Conservation (phyloP, 1,284 basidiomycete genomes). For the Sphaerobolus stellatus region DNA sequence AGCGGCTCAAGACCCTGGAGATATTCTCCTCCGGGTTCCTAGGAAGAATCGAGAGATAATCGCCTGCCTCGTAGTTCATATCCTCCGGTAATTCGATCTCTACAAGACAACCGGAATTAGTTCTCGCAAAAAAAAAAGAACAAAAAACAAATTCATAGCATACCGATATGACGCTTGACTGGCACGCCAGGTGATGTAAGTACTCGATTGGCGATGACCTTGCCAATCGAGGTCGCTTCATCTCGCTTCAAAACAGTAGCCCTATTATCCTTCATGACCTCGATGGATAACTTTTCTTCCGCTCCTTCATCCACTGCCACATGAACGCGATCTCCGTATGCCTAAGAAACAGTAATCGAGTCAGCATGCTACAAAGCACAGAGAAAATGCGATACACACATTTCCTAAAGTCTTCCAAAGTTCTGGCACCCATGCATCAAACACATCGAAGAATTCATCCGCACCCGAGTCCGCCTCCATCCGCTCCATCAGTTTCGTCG, state of each 20-base stretch:
- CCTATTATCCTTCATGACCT: constrained; percentile 35
- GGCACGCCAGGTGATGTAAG: constrained; percentile 40
- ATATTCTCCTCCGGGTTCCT: constrained; percentile 41
- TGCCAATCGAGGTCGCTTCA: constrained; percentile 38
- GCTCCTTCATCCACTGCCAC: constrained; percentile 21
- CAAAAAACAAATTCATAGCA: no score
- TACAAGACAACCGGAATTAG: constrained; percentile 15
- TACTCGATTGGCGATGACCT: constrained; percentile 40
- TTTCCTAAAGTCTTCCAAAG: constrained; percentile 41
- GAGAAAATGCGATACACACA: constrained; percentile 23
- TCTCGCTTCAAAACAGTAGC: constrained; percentile 39
- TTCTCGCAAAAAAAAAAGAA: background rate
- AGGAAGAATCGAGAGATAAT: constrained; percentile 49
- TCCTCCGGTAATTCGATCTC: constrained; percentile 46
- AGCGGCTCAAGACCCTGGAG: constrained; percentile 39
- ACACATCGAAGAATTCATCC: constrained; percentile 46
- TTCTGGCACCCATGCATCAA: constrained; percentile 44
- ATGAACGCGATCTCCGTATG: constrained; percentile 14
- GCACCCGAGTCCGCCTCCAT: constrained; percentile 45
- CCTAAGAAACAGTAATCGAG: background rate
- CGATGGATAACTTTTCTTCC: constrained; percentile 31
- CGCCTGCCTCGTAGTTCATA: constrained; percentile 42
- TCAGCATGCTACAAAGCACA: background rate
- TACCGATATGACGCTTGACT: constrained; percentile 46
- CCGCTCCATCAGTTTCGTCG: constrained; percentile 38